Evolutionary conservation across 2,329 filamentous ascomycete genomes (phyloP), one percentile per base, ranked within the genome.

Genomic region (Diaporthe sp.): DNA sequence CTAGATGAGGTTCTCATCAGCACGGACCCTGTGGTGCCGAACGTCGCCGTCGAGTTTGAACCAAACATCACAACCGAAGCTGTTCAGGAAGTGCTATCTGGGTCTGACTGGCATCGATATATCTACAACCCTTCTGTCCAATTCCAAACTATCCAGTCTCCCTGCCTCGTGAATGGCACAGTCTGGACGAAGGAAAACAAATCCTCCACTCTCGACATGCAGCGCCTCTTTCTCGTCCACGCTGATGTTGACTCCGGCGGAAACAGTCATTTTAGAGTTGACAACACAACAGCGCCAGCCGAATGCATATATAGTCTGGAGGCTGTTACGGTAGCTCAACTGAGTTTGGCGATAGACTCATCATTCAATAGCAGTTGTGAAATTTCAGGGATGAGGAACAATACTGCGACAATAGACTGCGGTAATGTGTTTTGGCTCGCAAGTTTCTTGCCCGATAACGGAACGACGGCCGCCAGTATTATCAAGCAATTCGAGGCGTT

Each of bases 41-140:
- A 65, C 6, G 8, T 67, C 1, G 39, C 28, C 44, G 10, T 6
- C 22, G 0, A 3, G 0, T 44, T 28, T 42, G 10, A 2, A 0
- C 1, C 31, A 13, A 25, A 25, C 1, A 44, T 25, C 9, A 44
- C 34, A 25, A 42, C 10, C 4, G 57, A 42, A 0, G 34, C 17
- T 39, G 4, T 60, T 8, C 19, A 60, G 25, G 19, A n/a, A 37
- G 34, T 22, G 9, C 28, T 31, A 31, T 31, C 28, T 31, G 3
- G 28, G 28, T 31, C 28, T 31, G 28, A 28, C 28, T 28, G 28
- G 28, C 28, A 28, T 28, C 2, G 28, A 28, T 28, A 28, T 28
- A 28, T 28, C 28, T 28, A 28, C 28, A 28, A 28, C 28, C 28
- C 28, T 3, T 28, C 28, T 17, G 55, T 8, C 10, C 17, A 10